Conservation (phyloP, 805 yeast species). For the Candida koratica region DNA sequence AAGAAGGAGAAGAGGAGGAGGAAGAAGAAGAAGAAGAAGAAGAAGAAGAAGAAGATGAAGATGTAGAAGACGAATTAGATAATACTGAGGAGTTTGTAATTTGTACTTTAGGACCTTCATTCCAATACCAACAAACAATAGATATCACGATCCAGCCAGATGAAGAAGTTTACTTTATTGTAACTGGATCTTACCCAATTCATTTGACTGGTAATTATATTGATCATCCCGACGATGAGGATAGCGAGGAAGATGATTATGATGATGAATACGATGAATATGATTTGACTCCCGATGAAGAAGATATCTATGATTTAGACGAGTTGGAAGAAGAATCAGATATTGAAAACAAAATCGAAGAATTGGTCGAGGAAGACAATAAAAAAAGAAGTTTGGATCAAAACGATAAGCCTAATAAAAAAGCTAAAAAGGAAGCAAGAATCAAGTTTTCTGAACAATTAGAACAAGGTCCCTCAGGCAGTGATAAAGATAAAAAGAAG, state of each 20-base stretch:
- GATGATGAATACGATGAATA: conserved; percentile 48
- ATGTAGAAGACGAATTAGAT: conserved; percentile 60
- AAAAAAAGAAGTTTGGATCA: conserved; percentile 37
- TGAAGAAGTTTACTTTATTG: conserved; percentile 92
- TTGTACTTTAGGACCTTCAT: conserved; percentile 85
- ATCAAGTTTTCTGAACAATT: conserved; percentile 87
- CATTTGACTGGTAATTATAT: conserved; percentile 93
- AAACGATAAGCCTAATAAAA: conserved; percentile 25
- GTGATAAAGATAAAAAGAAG: conserved; percentile 26
- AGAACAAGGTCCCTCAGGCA: conserved; percentile 89
- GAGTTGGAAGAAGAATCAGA: conserved; percentile 68
- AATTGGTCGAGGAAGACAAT: conserved; percentile 53
- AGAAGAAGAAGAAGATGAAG: conserved; percentile 49
- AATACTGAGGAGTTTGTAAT: conserved; percentile 81
- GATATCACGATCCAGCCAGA: conserved; percentile 89
- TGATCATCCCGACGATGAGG: conserved; percentile 88
- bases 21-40: conserved; percentile 37
- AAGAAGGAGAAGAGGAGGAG: conserved; percentile 35
- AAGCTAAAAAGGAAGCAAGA: conserved; percentile 52
- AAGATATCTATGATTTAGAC: conserved; percentile 64
- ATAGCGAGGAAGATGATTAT: conserved; percentile 50
- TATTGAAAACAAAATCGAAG: conserved; percentile 69
- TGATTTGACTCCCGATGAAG: conserved; percentile 75
- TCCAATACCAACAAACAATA: conserved; percentile 82
- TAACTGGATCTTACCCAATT: conserved; percentile 91